Percentiles rank a stretch among this genome's conserved stretches.
Evolutionary conservation across 805 yeast genomes (phyloP).

Genomic region (Hanseniaspora guilliermondii): DNA sequence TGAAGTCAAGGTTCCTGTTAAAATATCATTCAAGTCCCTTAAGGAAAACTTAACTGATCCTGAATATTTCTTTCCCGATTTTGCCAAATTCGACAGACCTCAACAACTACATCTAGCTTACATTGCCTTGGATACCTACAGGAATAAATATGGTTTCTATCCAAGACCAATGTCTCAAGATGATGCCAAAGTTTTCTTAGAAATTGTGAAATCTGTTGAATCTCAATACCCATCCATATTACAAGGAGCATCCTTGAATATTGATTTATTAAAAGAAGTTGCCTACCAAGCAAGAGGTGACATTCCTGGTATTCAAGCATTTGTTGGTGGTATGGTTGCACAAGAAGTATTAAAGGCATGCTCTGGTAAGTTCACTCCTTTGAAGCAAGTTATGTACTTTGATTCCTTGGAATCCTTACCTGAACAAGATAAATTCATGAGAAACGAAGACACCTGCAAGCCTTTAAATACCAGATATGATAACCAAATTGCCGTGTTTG

Average conservation of each 20-base stretch:
- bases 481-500: conserved; percentile 90
- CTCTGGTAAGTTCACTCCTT: conserved; percentile 89
- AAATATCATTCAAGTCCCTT: conserved; percentile 50
- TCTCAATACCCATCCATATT: conserved; percentile 42
- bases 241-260: conserved; percentile 43
- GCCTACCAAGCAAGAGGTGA: conserved; percentile 86
- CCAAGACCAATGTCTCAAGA: conserved; percentile 68
- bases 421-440: conserved; percentile 38
- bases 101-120: conserved; percentile 82
- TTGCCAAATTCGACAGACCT: conserved; percentile 88
- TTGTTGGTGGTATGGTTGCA: conserved; percentile 87
- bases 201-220: conserved; percentile 47
- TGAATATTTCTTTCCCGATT: conserved; percentile 70
- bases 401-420: conserved; percentile 92
- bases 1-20: conserved; percentile 76
- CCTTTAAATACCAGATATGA: conserved; percentile 81
- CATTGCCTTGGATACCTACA: conserved; percentile 74
- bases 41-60: conserved; percentile 59
- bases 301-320: conserved; percentile 76
- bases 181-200: conserved; percentile 58
- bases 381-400: conserved; percentile 82
- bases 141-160: conserved; percentile 42
- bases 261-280: conserved; percentile 53
- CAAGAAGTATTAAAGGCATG: conserved; percentile 93
- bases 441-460: conserved; percentile 59